phyloP scores from a whole-genome alignment of 805 yeast species.

The Wickerhamiella shivajii region DNA sequence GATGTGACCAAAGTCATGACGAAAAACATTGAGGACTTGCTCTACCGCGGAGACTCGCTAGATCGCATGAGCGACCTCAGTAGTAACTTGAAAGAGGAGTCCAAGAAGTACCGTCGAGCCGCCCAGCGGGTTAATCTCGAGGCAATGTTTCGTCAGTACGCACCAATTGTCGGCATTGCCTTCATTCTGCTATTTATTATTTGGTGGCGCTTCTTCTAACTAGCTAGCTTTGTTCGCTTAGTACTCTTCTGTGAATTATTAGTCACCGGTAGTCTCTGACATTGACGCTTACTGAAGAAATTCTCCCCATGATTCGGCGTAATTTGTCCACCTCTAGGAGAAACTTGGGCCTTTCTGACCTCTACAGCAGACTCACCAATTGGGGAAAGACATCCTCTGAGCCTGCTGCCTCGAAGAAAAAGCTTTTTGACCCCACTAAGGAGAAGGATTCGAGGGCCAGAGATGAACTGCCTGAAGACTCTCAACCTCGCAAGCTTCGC shows the following conservation, averaged over 20 bases:
- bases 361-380: conserved; percentile 13
- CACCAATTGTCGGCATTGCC: conserved; percentile 66
- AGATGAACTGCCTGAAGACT: conserved; percentile 13
- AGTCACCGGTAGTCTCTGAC: not conserved
- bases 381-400: conserved; percentile 12
- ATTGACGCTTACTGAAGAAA: too few species aligned
- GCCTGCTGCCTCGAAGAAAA: not conserved
- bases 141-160: conserved; percentile 74
- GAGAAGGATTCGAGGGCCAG: conserved; percentile 9
- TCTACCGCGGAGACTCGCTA: conserved; percentile 87
- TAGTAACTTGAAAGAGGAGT: conserved; percentile 60
- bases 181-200: conserved; percentile 56
- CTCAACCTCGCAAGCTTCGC: conserved; percentile 14
- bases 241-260: not conserved
- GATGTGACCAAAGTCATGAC: conserved; percentile 95
- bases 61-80: conserved; percentile 83
- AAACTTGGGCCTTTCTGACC: conserved; percentile 11
- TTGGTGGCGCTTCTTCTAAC: conserved; percentile 58
- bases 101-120: conserved; percentile 74
- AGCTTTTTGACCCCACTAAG: conserved; percentile 17
- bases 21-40: conserved; percentile 85
- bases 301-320: too few species aligned
- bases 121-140: conserved; percentile 87
- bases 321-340: too few species aligned
- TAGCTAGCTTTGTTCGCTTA: not conserved